A percentile compares a stretch with the other conserved stretches of the same genome.
phyloP scores from a whole-genome alignment of 176 grass and related monocot species.

The Rhynchospora breviuscula region DNA sequence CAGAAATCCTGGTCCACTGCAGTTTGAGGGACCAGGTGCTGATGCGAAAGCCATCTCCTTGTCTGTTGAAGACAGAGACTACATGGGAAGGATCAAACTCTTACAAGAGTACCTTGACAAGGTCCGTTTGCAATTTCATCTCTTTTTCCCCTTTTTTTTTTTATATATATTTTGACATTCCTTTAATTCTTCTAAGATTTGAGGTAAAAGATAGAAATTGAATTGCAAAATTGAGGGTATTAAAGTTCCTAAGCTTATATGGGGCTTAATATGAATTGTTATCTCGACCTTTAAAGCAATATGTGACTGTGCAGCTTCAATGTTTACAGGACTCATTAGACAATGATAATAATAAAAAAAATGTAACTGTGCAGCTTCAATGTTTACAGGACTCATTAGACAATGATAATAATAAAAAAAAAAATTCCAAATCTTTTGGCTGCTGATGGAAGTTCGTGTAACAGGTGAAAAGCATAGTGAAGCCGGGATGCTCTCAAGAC shows the following conservation, averaged over 20 bases:
- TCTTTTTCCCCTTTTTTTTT: neutral
- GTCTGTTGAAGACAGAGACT: conserved; percentile 95
- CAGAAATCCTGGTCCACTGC: conserved; percentile 90
- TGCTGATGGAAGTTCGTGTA: conserved; percentile 6
- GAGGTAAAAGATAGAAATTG: neutral
- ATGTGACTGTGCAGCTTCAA: neutral
- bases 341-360: neutral
- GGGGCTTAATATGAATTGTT: neutral
- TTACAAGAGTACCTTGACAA: conserved; percentile 90
- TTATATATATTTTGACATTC: neutral
- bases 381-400: neutral
- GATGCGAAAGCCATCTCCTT: conserved; percentile 73
- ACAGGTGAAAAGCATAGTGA: conserved; percentile 94
- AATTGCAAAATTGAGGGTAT: neutral
- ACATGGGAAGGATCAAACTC: conserved; percentile 97
- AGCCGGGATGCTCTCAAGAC: conserved; percentile 93
- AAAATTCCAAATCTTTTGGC: neutral
- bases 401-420: neutral
- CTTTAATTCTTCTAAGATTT: neutral
- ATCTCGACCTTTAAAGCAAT: too few species aligned
- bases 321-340: neutral
- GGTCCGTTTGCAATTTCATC: conserved; percentile 32
- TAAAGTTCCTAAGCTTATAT: neutral
- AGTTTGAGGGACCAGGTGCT: conserved; percentile 78
- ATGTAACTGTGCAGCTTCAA: too few species aligned